phyloP scores from a whole-genome alignment of 1,284 basidiomycete species.

The Cryptococcus sp. region DNA sequence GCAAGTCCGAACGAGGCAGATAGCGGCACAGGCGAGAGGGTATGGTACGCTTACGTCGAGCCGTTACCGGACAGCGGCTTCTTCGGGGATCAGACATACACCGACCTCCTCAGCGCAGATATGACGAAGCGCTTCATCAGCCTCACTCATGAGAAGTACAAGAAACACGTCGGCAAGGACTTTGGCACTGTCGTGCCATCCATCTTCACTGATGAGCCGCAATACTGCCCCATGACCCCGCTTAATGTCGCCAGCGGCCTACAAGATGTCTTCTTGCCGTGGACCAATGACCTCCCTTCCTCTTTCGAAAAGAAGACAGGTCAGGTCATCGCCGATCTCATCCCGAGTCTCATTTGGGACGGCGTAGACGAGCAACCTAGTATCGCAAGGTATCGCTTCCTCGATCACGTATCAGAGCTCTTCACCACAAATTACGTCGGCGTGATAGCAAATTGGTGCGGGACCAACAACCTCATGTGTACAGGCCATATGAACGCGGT shows the following conservation, averaged over 20 bases:
- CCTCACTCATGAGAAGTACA: conserved; percentile 34
- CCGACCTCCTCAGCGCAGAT: conserved; percentile 27
- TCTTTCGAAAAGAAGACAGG: conserved; percentile 17
- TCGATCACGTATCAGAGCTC: conserved; percentile 26
- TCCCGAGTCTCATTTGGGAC: conserved; percentile 34
- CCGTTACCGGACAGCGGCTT: conserved; percentile 27
- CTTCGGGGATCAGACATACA: conserved; percentile 31
- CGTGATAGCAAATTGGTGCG: conserved; percentile 31
- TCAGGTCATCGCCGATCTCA: conserved; percentile 19
- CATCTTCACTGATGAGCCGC: conserved; percentile 40
- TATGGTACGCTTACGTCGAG: conserved; percentile 35
- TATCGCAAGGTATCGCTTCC: conserved; percentile 22
- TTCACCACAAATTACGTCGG: conserved; percentile 27
- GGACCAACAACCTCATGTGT: conserved; percentile 18
- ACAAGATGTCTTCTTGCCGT: conserved; percentile 34
- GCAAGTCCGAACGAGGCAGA: not conserved
- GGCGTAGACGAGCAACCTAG: conserved; percentile 8
- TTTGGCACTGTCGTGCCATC: conserved; percentile 30
- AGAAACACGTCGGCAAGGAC: conserved; percentile 25
- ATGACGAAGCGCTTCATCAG: conserved; percentile 31
- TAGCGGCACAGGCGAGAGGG: not conserved
- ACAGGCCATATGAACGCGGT: conserved; percentile 36
- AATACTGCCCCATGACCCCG: conserved; percentile 24
- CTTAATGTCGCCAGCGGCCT: conserved; percentile 14
- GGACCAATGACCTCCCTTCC: conserved; percentile 20